Conservation (phyloP, 2,329 filamentous ascomycete species). For the Penicillium occitanis region DNA sequence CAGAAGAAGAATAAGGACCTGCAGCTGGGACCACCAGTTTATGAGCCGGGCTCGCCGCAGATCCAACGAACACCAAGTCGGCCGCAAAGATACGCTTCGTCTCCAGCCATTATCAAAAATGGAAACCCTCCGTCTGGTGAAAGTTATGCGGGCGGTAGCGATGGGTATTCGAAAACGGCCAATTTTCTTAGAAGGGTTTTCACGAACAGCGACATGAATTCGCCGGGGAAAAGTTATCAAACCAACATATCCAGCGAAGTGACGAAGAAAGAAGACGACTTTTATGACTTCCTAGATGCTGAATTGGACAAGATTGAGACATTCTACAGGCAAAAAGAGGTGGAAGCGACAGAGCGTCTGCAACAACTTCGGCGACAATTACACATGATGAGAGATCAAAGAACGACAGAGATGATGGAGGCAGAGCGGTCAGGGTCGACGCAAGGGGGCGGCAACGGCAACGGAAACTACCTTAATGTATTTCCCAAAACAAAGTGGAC, state of each 20-base stretch:
- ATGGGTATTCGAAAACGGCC: conserved; percentile 25
- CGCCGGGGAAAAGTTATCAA: conserved; percentile 50
- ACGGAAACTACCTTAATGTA: conserved; percentile 28
- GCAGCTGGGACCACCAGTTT: conserved; percentile 23
- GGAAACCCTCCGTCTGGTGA: background rate
- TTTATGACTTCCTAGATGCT: conserved; percentile 78
- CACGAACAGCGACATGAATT: conserved; percentile 38
- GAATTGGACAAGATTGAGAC: conserved; percentile 88
- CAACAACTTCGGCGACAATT: conserved; percentile 74
- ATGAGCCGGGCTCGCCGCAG: conserved; percentile 26
- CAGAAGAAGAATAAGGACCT: conserved; percentile 19
- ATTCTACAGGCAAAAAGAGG: conserved; percentile 86
- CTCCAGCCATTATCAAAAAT: conserved; percentile 9
- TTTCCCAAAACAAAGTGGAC: conserved; percentile 35
- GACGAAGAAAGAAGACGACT: conserved; percentile 74
- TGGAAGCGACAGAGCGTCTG: conserved; percentile 74
- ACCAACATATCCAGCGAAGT: conserved; percentile 63
- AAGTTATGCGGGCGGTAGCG: conserved; percentile 3
- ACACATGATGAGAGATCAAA: conserved; percentile 85
- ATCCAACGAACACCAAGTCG: conserved; percentile 19
- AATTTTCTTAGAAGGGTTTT: conserved; percentile 43
- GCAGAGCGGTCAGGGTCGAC: conserved; percentile 32
- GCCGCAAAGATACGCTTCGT: conserved; percentile 15
- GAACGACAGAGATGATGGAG: conserved; percentile 68
- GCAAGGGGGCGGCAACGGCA: conserved; percentile 23